Percentiles rank a stretch among this genome's conserved stretches.
Evolutionary conservation across 495 filamentous ascomycete genomes (phyloP).

Genomic region (Chaetomium tenue): DNA sequence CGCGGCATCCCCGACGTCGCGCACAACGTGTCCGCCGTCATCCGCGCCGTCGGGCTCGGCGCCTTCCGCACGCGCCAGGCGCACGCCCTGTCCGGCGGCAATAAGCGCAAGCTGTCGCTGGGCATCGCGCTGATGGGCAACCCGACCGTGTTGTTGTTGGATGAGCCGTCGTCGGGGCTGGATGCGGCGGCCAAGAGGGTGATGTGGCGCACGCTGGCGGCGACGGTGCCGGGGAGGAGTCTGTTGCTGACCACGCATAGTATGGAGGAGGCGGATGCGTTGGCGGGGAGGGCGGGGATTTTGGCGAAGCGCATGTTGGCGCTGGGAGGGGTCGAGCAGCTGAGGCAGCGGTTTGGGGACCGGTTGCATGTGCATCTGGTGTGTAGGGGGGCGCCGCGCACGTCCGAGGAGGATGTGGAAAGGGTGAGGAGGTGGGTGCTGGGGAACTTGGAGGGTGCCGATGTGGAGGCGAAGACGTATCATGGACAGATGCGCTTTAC

Average conservation of each 20-base stretch:
- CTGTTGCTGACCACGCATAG: constrained; percentile 74
- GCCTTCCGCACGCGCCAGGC: constrained; percentile 62
- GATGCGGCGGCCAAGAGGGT: constrained; percentile 70
- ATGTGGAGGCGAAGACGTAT: constrained; percentile 68
- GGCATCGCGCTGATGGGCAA: constrained; percentile 79
- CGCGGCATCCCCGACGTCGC: constrained; percentile 63
- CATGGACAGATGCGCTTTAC: constrained; percentile 81
- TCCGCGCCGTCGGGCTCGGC: constrained; percentile 59
- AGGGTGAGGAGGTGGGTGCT: constrained; percentile 61
- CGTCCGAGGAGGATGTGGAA: constrained; percentile 61
- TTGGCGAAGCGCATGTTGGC: constrained; percentile 70
- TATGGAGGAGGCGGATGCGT: constrained; percentile 78
- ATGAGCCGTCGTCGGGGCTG: constrained; percentile 67
- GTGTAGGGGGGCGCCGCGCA: constrained; percentile 69
- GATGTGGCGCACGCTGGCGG: constrained; percentile 69
- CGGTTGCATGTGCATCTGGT: constrained; percentile 68
- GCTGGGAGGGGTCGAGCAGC: constrained; percentile 59
- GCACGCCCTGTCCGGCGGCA: constrained; percentile 65
- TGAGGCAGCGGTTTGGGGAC: constrained; percentile 61
- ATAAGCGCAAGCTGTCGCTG: constrained; percentile 57
- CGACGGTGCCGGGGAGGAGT: constrained; percentile 57
- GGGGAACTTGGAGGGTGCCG: constrained; percentile 55
- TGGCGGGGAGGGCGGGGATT: constrained; percentile 68
- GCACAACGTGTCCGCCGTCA: constrained; percentile 60
- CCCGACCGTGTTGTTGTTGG: constrained; percentile 67